phyloP scores from a whole-genome alignment of 306 rosid species.

The apple (Malus domestica) region ASM211411v1 NC_041793.1:24639501-24640000 shows the following conservation, averaged over 20 bases:
- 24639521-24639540: background rate
- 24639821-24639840: background rate
- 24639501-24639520: background rate
- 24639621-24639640: background rate
- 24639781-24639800: background rate
- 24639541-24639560: background rate
- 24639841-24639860: background rate
- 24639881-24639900: background rate
- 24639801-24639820: background rate
- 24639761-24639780: background rate
- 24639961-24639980: background rate
- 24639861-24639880: background rate
- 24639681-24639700: background rate
- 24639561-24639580: background rate
- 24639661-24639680: background rate
- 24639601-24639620: background rate
- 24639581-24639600: background rate
- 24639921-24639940: background rate
- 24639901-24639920: background rate
- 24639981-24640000: background rate
- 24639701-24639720: background rate
- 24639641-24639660: background rate
- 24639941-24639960: background rate
- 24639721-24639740: background rate
- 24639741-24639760: conserved; percentile 1